Evolutionary conservation across 192 early-diverging fungal species (phyloP), one percentile per base, ranked within the genome.

Genomic region (Gryganskiella cystojenkinii): DNA sequence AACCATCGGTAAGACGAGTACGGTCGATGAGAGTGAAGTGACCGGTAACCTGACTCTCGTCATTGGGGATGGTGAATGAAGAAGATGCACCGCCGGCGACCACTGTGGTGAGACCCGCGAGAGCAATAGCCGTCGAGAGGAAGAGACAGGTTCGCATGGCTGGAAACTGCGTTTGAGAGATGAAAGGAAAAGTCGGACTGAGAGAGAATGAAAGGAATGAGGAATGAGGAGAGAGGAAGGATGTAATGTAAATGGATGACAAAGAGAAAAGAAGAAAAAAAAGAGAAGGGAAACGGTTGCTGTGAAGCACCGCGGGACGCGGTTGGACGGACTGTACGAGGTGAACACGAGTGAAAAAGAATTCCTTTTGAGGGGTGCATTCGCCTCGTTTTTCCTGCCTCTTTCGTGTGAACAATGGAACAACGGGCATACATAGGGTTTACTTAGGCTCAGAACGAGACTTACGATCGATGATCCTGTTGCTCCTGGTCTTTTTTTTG

Each of bases 91-190:
- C 20, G 24, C 55, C 3, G 33, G 60, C 11, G 62, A 42, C 13
- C 13, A 33, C n/a, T 11, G 69, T 42, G 10, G 61, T 53, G 8
- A 76, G 37, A 5, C 53, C 73, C 9, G 54, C 74, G 7, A 78
- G 60, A 1, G 67, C 74, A 33, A 78, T 45, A 7, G 74, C 74
- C 31, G 27, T 69, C 6, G 74, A 64, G 44, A 78, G 43, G 56
- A 78, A 69, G 56, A 78, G 66, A 64, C 74, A 78, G 19, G 49
- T 53, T 42, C 66, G 74, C 74, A 78, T 78, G 28, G 47, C 24
- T 56, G 64, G n/a, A n/a, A n/a, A n/a, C n/a, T n/a, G n/a, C n/a
- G n/a, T n/a, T n/a, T n/a, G n/a, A n/a, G n/a, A n/a, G n/a, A n/a
- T n/a, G n/a, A n/a, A n/a, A n/a, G n/a, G n/a, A n/a, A n/a, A n/a